Evolutionary conservation across 2,329 filamentous ascomycete species (phyloP).

Genomic region (Drechslerella coelobrocha): DNA sequence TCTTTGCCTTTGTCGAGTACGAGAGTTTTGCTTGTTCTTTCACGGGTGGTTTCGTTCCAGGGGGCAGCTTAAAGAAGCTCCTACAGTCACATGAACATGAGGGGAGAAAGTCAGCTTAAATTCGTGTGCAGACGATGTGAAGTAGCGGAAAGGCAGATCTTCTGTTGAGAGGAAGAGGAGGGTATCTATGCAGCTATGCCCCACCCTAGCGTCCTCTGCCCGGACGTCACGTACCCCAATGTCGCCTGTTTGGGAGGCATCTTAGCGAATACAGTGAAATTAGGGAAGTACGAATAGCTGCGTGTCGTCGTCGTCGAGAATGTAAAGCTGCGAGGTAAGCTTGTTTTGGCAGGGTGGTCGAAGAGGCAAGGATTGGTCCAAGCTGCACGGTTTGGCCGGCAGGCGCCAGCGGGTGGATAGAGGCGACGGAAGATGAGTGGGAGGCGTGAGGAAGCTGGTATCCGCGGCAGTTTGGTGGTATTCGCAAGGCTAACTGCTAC

Average conservation of each 20-base stretch:
- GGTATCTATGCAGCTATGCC: constrained; percentile 17
- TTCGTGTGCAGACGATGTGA: too few species aligned
- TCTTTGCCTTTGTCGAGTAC: constrained; percentile 32
- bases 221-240: constrained; percentile 54
- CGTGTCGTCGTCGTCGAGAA: not conserved
- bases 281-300: not conserved
- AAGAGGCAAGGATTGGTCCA: constrained; percentile 9
- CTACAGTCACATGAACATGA: constrained; percentile 33
- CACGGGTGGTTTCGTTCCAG: constrained; percentile 52
- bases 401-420: constrained; percentile 21
- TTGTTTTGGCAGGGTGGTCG: constrained; percentile 5
- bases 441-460: constrained; percentile 17
- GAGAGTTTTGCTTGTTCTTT: constrained; percentile 52
- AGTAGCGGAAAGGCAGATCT: constrained; percentile 2
- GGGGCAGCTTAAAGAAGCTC: constrained; percentile 54
- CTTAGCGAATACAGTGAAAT: constrained; percentile 13
- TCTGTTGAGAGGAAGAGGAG: constrained; percentile 1
- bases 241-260: constrained; percentile 54
- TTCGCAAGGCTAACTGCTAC: constrained; percentile 26
- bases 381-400: constrained; percentile 4
- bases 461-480: constrained; percentile 45
- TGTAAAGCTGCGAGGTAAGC: too few species aligned
- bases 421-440: constrained; percentile 32
- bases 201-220: constrained; percentile 53
- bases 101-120: too few species aligned